phyloP scores from a whole-genome alignment of 2,329 filamentous ascomycete species.

The Stachybotrys chlorohalonatus region DNA sequence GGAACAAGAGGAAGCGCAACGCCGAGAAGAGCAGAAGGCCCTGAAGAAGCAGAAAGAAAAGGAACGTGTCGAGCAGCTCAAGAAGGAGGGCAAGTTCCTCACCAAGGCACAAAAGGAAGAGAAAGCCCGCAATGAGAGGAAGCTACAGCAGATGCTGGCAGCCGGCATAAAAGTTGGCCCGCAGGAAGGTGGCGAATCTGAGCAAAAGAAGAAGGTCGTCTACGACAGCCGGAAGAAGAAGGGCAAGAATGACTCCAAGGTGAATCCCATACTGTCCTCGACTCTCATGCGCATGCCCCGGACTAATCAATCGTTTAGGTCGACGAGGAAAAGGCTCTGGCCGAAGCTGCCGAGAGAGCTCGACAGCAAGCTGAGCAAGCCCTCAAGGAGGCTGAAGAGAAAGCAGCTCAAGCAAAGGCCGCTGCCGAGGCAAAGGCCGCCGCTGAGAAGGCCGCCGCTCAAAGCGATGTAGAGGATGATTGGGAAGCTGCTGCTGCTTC shows the following conservation, averaged over 20 bases:
- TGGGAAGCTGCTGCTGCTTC: constrained; percentile 82
- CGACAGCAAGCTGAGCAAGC: constrained; percentile 58
- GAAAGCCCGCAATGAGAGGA: constrained; percentile 68
- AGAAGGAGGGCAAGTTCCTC: constrained; percentile 79
- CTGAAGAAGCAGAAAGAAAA: constrained; percentile 80
- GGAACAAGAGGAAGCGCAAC: constrained; percentile 59
- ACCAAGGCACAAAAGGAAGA: constrained; percentile 81
- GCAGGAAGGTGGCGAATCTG: constrained; percentile 39
- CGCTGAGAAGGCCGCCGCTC: constrained; percentile 43
- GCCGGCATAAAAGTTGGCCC: constrained; percentile 66
- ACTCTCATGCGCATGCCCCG: not conserved
- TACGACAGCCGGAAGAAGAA: constrained; percentile 78
- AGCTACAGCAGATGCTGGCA: constrained; percentile 77
- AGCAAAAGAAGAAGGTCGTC: constrained; percentile 67
- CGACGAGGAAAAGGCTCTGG: constrained; percentile 70
- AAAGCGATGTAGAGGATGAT: constrained; percentile 65
- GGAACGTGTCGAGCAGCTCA: constrained; percentile 76
- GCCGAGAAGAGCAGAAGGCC: constrained; percentile 63
- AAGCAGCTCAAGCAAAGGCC: constrained; percentile 48
- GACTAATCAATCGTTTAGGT: constrained; percentile 29
- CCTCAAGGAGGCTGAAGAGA: constrained; percentile 52
- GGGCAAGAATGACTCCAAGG: constrained; percentile 48
- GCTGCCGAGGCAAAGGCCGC: constrained; percentile 46
- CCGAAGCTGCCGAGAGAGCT: constrained; percentile 68
- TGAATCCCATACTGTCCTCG: constrained; percentile 17